Conservation (phyloP, 306 rosid species). For the Lathyrus tuberosus region DNA sequence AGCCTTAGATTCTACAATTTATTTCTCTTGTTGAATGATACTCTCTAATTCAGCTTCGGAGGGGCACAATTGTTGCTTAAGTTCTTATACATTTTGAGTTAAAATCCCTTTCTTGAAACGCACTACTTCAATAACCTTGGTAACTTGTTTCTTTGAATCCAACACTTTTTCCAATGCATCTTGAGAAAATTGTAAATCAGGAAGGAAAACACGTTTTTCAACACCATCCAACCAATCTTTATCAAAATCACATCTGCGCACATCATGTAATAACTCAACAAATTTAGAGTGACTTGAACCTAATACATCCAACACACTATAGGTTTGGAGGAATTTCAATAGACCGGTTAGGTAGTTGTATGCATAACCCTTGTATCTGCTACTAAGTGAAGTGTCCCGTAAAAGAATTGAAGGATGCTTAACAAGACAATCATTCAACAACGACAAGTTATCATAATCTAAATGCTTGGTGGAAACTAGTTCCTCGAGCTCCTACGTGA, state of each 20-base stretch:
- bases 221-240: not conserved
- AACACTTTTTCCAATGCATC: not conserved
- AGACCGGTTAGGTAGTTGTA: not conserved
- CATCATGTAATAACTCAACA: not conserved
- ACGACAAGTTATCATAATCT: not conserved
- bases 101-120: not conserved
- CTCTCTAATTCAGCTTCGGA: not conserved
- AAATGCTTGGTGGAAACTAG: not conserved
- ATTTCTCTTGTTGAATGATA: not conserved
- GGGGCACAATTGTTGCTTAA: not conserved
- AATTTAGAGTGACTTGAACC: no score
- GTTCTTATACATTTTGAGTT: not conserved
- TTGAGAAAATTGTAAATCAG: not conserved
- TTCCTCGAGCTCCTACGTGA: no score
- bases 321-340: no score
- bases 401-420: conserved; percentile 4
- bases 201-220: not conserved
- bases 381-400: not conserved
- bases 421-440: not conserved
- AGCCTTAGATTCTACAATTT: not conserved
- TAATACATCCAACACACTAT: no score
- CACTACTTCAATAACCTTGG: not conserved
- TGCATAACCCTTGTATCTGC: not conserved
- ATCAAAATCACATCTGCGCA: not conserved
- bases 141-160: not conserved